These are phyloP conservation scores for Mycena belliarum DNA, from an alignment of 768 basidiomycete species.

Conservation along the genomic window DNA sequence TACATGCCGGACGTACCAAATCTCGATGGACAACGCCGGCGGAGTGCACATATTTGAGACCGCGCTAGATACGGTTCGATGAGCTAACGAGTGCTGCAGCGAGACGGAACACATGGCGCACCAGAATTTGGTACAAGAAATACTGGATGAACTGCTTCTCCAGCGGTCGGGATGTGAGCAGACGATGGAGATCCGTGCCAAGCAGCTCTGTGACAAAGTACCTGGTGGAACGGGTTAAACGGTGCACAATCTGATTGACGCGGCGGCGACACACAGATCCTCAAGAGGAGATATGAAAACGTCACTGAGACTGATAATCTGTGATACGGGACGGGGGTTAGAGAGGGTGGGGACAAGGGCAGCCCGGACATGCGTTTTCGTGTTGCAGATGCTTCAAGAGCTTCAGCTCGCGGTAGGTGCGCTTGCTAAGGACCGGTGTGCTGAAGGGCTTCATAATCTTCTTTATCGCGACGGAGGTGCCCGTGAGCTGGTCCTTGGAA, in stretches of 20 bases:
- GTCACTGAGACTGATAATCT: constrained; percentile 99
- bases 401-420: constrained; percentile 97
- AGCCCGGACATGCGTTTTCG: constrained; percentile 74
- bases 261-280: constrained; percentile 69
- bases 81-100: background rate
- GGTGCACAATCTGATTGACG: background rate
- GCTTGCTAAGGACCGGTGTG: constrained; percentile 96
- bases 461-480: constrained; percentile 95
- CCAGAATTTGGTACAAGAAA: constrained; percentile 98
- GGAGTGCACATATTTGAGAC: constrained; percentile 98
- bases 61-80: constrained; percentile 61
- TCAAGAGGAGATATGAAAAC: constrained; percentile 99
- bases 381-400: constrained; percentile 98
- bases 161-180: constrained; percentile 92
- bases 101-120: constrained; percentile 44
- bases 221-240: constrained; percentile 43
- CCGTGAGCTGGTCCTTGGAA: constrained; percentile 93
- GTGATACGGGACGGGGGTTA: constrained; percentile 7
- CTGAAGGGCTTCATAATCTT: constrained; percentile 99
- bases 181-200: constrained; percentile 96
- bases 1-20: constrained; percentile 56
- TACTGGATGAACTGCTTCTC: constrained; percentile 99
- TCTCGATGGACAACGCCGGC: constrained; percentile 99
- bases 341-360: background rate
- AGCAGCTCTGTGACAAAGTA: constrained; percentile 99